Evolutionary conservation across 495 filamentous ascomycete genomes (phyloP).

Genomic region (Neurospora cerealis): DNA sequence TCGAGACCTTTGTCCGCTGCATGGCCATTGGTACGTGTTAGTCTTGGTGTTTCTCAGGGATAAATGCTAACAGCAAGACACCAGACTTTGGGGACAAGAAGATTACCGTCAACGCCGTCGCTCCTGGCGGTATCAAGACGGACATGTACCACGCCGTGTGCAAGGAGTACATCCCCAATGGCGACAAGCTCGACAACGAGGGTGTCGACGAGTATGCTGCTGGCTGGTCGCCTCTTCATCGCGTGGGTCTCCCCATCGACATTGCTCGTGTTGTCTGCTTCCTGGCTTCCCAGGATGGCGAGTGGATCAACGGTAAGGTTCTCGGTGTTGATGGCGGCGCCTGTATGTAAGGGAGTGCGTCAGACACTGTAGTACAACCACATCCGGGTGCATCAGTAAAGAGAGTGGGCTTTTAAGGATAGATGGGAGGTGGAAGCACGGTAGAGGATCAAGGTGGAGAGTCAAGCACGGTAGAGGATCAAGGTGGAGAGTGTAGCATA

Average conservation of each 20-base stretch:
- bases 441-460: background rate
- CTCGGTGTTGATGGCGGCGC: constrained; percentile 37
- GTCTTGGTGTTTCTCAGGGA: background rate
- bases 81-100: constrained; percentile 31
- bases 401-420: background rate
- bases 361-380: background rate
- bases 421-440: background rate
- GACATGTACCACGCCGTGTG: constrained; percentile 61
- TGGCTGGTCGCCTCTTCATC: constrained; percentile 47
- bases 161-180: constrained; percentile 54
- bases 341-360: constrained; percentile 30
- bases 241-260: constrained; percentile 53
- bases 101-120: constrained; percentile 57
- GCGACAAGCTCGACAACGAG: constrained; percentile 35
- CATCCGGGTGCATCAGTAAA: background rate
- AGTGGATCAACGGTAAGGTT: constrained; percentile 57
- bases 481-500: background rate
- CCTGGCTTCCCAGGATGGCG: constrained; percentile 53
- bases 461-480: background rate
- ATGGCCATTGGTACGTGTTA: constrained; percentile 21
- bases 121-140: constrained; percentile 58
- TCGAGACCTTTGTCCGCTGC: constrained; percentile 27
- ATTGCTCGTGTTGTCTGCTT: constrained; percentile 57
- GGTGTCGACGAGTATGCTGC: constrained; percentile 37
- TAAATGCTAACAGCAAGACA: background rate